Conservation (phyloP, 2,329 filamentous ascomycete genomes). For the Aspergillus eucalypticola region DNA sequence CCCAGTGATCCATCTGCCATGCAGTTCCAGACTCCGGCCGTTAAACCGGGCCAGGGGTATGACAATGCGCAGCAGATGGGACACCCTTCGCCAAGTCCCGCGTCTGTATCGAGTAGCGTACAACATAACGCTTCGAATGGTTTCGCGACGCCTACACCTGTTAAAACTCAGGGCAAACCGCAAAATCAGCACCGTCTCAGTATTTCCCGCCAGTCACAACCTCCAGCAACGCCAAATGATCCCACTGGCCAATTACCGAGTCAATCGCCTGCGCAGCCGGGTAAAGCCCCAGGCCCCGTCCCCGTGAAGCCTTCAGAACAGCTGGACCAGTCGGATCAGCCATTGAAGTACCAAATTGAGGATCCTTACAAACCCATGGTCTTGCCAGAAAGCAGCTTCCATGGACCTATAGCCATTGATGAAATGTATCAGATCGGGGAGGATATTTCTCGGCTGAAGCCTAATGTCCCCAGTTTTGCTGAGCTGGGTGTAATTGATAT, state of each 20-base stretch:
- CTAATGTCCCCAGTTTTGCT: conserved; percentile 70
- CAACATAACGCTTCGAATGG: conserved; percentile 41
- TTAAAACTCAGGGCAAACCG: conserved; percentile 36
- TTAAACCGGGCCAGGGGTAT: conserved; percentile 54
- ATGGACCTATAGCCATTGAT: conserved; percentile 72
- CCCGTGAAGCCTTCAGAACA: conserved; percentile 32
- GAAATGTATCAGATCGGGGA: conserved; percentile 65
- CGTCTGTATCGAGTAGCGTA: conserved; percentile 32
- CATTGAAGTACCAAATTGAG: conserved; percentile 42
- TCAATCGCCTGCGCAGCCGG: conserved; percentile 32
- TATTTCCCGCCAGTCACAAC: conserved; percentile 37
- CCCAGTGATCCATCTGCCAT: conserved; percentile 40
- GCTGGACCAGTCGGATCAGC: conserved; percentile 35
- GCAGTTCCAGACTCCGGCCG: conserved; percentile 46
- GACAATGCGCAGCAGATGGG: conserved; percentile 36
- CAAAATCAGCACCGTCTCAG: conserved; percentile 33
- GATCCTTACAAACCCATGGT: conserved; percentile 51
- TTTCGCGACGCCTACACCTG: conserved; percentile 40
- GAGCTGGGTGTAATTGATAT: conserved; percentile 90
- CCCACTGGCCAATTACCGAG: conserved; percentile 28
- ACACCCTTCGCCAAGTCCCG: conserved; percentile 35
- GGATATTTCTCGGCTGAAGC: conserved; percentile 68
- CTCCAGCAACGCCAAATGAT: conserved; percentile 33
- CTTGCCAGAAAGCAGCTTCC: conserved; percentile 54
- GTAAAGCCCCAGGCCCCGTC: conserved; percentile 27